Base-by-base conservation (phyloP, 176 grass and related monocot species). In the Tuctoria greenei region DNA sequence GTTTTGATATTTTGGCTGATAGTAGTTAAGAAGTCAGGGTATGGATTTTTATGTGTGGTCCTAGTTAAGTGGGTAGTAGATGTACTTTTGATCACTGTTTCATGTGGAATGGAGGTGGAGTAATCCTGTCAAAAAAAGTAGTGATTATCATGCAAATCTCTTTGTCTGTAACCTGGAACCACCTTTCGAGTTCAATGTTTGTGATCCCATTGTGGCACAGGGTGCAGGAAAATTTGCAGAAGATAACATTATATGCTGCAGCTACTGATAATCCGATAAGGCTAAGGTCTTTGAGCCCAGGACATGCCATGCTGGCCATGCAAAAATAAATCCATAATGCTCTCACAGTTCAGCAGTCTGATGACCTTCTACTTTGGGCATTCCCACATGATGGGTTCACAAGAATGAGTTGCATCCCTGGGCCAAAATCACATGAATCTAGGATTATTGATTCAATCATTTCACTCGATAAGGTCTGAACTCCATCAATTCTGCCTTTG, bases 371-470 rank as follows among this genome's bases (percentile, higher is more conserved):
- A 46, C 61, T 40, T 38, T 4, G 34, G 62, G 34, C 27, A 77
- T 26, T 51, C 2, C 8, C 15, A 13, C 44, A 0, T 0, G 7
- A 40, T 20, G 39, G 46, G 10, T 64, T 50, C 44, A 66, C 21
- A 52, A 24, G 36, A 50, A 5, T 1, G 13, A 41, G 31, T 26
- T 44, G 45, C 31, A 1, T 26, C 4, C 54, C 50, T 27, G 41
- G 10, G n/a, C 35, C 31, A 66, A 55, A 78, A 78, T 38, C 28
- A 66, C 75, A 66, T 11, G 75, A 52, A 39, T 66, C 61, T 61
- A 78, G 8, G 64, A 18, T 66, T 51, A 78, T 36, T 41, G 61
- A 52, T 41, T 78, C 60, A 38, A 77, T 65, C 20, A 31, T 64
- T 52, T 14, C 6, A 10, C 34, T 52, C 44, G 47, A 24, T 44